A percentile compares a stretch with the other conserved stretches of the same genome.
These are phyloP conservation scores for Aspergillus sp. DNA, from an alignment of 2,329 filamentous ascomycete genomes.

Conservation along the genomic window DNA sequence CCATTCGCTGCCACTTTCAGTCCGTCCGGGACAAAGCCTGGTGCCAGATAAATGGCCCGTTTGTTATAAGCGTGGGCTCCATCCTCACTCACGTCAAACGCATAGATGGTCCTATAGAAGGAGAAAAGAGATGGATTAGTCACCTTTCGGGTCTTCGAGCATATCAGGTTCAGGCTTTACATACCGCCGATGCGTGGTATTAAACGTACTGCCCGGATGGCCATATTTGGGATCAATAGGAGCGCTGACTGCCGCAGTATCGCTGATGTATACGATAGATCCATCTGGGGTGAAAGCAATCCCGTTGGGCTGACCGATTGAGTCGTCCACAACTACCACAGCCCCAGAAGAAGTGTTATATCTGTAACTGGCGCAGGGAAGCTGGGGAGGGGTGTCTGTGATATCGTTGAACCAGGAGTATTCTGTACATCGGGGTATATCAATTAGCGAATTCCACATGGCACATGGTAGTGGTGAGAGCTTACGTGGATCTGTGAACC, in stretches of 20 bases:
- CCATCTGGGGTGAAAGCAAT: constrained; percentile 48
- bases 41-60: constrained; percentile 42
- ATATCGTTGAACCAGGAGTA: constrained; percentile 41
- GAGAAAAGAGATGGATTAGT: neutral
- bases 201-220: constrained; percentile 29
- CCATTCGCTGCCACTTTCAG: constrained; percentile 47
- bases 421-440: constrained; percentile 12
- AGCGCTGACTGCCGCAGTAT: constrained; percentile 37
- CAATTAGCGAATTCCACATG: too few species aligned
- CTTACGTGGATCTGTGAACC: constrained; percentile 51
- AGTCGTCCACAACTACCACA: constrained; percentile 45
- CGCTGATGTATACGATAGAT: constrained; percentile 49
- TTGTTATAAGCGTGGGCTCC: constrained; percentile 41
- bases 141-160: neutral
- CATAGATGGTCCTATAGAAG: constrained; percentile 36
- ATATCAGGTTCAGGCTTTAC: neutral
- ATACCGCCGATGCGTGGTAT: constrained; percentile 31
- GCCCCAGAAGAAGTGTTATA: constrained; percentile 45
- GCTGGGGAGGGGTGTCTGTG: constrained; percentile 39
- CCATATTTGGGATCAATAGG: constrained; percentile 25
- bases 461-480: constrained; percentile 13
- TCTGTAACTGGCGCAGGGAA: constrained; percentile 42
- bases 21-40: constrained; percentile 46
- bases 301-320: constrained; percentile 48
- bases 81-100: constrained; percentile 42